Conservation (phyloP, 179 eudicot genomes). For the Beta corolliflora region DNA sequence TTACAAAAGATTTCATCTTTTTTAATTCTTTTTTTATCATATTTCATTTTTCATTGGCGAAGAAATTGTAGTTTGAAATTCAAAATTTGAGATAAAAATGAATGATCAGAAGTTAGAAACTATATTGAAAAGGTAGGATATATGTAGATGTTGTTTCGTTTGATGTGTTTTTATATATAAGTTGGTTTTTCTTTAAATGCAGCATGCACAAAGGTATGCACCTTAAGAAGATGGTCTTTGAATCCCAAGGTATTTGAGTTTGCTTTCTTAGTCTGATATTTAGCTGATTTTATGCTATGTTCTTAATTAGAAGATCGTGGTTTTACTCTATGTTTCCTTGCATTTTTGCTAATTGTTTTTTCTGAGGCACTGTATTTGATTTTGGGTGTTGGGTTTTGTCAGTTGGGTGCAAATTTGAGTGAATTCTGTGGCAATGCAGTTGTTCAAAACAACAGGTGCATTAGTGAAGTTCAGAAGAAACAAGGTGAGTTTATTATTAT, state of each 20-base stretch:
- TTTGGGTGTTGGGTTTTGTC: neutral
- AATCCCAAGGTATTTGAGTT: conserved; percentile 39
- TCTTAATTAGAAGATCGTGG: neutral
- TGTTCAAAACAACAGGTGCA: conserved; percentile 28
- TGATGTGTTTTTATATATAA: neutral
- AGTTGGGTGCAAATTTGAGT: conserved; percentile 56
- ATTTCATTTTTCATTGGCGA: neutral
- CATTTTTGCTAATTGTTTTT: neutral
- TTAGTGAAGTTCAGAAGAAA: conserved; percentile 22
- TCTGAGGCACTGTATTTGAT: neutral
- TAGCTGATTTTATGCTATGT: neutral
- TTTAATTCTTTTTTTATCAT: no score
- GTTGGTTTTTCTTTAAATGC: neutral
- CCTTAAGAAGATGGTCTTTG: conserved; percentile 23
- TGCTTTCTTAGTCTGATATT: neutral
- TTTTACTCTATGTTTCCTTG: neutral
- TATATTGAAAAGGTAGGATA: neutral
- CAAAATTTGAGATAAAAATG: neutral
- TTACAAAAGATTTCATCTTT: no score
- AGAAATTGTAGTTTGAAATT: neutral
- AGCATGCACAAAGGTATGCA: neutral
- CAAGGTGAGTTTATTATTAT: conserved; percentile 38
- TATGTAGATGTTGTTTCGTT: neutral
- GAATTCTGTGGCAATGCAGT: conserved; percentile 46
- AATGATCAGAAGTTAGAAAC: neutral